Percentiles rank a stretch among this genome's conserved stretches.
Conservation (phyloP, 805 yeast species). For the Henningerozyma blattae region DNA sequence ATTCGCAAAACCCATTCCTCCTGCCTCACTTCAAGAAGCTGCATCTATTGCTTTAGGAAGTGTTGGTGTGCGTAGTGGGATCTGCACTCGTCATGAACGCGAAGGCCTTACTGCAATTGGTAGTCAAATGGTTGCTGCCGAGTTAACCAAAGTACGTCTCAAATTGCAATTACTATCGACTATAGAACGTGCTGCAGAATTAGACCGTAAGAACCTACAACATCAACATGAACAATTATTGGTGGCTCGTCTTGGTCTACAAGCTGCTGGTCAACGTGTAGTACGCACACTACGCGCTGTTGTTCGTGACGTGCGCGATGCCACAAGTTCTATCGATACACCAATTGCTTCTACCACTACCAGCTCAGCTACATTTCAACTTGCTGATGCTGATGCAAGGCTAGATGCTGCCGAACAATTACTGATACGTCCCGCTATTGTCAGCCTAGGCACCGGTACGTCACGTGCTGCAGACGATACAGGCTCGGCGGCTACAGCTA, state of each 20-base stretch:
- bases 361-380: slow-evolving; percentile 6
- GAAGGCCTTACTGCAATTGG: slow-evolving; percentile 56
- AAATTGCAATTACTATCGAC: slow-evolving; percentile 48
- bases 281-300: too few relatives aligned
- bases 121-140: slow-evolving; percentile 45
- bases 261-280: background rate
- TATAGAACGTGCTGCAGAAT: slow-evolving; percentile 53
- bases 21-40: slow-evolving; percentile 40
- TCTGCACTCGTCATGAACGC: slow-evolving; percentile 72
- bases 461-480: slow-evolving; percentile 5
- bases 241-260: slow-evolving; percentile 33
- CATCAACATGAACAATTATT: slow-evolving; percentile 57
- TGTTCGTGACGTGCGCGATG: too few relatives aligned
- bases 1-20: background rate
- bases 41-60: slow-evolving; percentile 62
- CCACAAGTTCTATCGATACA: too few relatives aligned
- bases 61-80: slow-evolving; percentile 66
- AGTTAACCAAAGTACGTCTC: slow-evolving; percentile 50
- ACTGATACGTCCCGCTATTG: slow-evolving; percentile 13
- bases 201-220: slow-evolving; percentile 47
- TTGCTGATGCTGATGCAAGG: slow-evolving; percentile 17
- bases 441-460: background rate
- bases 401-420: slow-evolving; percentile 22
- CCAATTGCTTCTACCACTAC: too few relatives aligned
- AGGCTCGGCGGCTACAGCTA: background rate